Percentiles rank a stretch among this genome's conserved stretches.
Evolutionary conservation across 768 basidiomycete species (phyloP).

Genomic region (Calocera cornea): DNA sequence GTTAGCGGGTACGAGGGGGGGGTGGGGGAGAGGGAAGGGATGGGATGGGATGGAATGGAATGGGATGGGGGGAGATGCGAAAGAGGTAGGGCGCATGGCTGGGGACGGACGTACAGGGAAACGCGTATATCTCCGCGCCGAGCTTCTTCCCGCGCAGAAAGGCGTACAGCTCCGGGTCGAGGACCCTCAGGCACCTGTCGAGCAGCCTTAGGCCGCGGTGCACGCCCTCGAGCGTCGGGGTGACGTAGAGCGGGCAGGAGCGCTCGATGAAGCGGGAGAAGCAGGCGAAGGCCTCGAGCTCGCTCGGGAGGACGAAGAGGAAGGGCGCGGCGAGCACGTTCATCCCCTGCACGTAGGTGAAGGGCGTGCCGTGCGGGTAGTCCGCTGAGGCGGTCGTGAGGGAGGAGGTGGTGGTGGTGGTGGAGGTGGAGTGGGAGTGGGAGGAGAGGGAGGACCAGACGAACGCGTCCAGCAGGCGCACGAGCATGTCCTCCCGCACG

Average conservation of each 20-base stretch:
- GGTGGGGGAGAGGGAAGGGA: not conserved
- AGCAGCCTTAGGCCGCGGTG: conserved; percentile 91
- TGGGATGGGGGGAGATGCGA: not conserved
- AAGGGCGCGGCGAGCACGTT: conserved; percentile 98
- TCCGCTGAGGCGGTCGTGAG: conserved; percentile 67
- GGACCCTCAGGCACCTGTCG: conserved; percentile 80
- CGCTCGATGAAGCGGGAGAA: conserved; percentile 94
- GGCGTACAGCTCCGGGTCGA: conserved; percentile 73
- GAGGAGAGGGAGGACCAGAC: conserved; percentile 65
- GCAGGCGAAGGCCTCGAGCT: conserved; percentile 96
- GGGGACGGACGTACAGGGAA: conserved; percentile 57
- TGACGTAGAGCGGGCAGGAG: conserved; percentile 90
- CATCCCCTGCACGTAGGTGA: conserved; percentile 98
- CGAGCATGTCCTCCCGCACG: conserved; percentile 92
- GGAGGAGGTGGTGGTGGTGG: conserved; percentile 51
- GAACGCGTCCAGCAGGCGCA: conserved; percentile 92
- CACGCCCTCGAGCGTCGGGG: conserved; percentile 89
- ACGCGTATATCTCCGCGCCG: conserved; percentile 92
- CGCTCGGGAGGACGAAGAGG: conserved; percentile 91
- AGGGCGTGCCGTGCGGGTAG: conserved; percentile 50
- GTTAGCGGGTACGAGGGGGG: not conserved
- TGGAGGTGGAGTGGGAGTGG: conserved; percentile 48
- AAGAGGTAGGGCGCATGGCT: not conserved
- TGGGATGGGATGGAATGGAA: not conserved
- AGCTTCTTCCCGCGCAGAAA: conserved; percentile 81